Evolutionary conservation across 2,329 filamentous ascomycete species (phyloP), one percentile per base, ranked within the genome.

Genomic region (Trichoderma breve): DNA sequence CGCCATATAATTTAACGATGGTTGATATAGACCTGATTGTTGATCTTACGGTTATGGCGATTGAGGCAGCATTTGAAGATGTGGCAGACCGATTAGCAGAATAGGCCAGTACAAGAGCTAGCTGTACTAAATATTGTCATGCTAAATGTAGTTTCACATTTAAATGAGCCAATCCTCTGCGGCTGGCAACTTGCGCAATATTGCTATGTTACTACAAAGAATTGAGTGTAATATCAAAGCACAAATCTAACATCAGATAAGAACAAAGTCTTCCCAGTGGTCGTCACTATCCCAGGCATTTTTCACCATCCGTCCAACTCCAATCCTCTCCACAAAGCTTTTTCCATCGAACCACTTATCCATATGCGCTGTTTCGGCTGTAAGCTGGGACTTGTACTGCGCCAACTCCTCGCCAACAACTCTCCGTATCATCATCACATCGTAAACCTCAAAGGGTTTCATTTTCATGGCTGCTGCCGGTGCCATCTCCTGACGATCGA

Each of bases 381-480:
- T 12, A 15, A 57, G 51, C 3, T 58, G 60, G 21, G 24, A 5
- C 7, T 32, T 21, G 58, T 65, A 65, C 3, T 34, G 34, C 12
- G 15, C 36, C 26, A 71, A 32, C 32, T 71, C 69, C 4, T 65
- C 51, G 7, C 61, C 61, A 18, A 21, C 30, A 32, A 71, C 7
- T 15, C 69, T 64, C 12, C 47, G 53, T 26, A 71, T 65, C 69
- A 71, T 71, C 69, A 71, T 71, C 18, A 71, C 69, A 32, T 71
- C 61, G 26, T 71, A 71, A 3, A 65, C 61, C 11, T 57, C 61
- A 34, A 71, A 71, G 1, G 69, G 51, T 7, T 58, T 39, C 60
- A 64, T 57, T 57, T 57, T 57, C 6, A 7, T 43, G 5, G 69
- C 69, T 3, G 26, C 34, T 6, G 15, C 39, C 11, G 69, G 61